Evolutionary conservation across 768 basidiomycete species (phyloP).

Genomic region (Neoboletus subvelutipes): DNA sequence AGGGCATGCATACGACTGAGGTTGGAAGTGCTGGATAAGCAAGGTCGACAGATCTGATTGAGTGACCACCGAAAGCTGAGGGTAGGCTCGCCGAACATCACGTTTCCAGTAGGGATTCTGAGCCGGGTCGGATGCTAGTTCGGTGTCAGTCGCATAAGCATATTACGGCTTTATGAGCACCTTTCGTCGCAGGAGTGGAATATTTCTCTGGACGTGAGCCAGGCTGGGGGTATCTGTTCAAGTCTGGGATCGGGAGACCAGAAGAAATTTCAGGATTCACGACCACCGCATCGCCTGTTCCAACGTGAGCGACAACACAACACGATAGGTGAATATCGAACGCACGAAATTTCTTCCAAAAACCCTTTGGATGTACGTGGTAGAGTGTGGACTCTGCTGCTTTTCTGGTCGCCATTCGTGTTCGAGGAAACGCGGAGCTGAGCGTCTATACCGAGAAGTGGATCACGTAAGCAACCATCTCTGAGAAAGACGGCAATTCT

Average conservation of each 20-base stretch:
- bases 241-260: constrained; percentile 73
- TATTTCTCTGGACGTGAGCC: constrained; percentile 87
- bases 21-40: constrained; percentile 74
- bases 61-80: constrained; percentile 86
- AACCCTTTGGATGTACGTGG: constrained; percentile 84
- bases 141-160: constrained; percentile 10
- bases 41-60: constrained; percentile 79
- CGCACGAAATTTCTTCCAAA: constrained; percentile 97
- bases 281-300: constrained; percentile 73
- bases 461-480: constrained; percentile 18
- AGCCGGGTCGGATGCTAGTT: constrained; percentile 78
- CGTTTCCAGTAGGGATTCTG: constrained; percentile 96
- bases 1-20: constrained; percentile 55
- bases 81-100: constrained; percentile 88
- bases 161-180: constrained; percentile 36
- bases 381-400: constrained; percentile 87
- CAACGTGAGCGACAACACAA: constrained; percentile 4
- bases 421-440: constrained; percentile 1
- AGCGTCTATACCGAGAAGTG: background rate
- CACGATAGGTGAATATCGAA: constrained; percentile 10
- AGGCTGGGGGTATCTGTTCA: constrained; percentile 83
- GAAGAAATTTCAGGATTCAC: constrained; percentile 90
- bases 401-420: constrained; percentile 70
- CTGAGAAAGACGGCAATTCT: background rate
- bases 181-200: constrained; percentile 85